Evolutionary conservation across 2,329 filamentous ascomycete genomes (phyloP).

Genomic region (Seiridium cupressi): DNA sequence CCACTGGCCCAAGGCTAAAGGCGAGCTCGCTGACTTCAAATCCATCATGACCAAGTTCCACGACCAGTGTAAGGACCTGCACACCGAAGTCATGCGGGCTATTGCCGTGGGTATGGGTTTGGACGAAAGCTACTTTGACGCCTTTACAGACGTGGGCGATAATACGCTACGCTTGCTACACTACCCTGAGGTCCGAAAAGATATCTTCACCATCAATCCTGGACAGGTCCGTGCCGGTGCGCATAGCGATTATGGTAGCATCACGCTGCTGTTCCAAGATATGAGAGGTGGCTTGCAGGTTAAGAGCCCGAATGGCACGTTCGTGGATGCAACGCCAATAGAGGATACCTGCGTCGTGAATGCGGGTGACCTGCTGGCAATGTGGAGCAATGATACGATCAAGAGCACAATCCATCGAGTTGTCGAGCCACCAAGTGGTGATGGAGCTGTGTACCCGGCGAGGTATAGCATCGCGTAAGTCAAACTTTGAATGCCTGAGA

Average conservation of each 20-base stretch:
- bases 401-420: conserved; percentile 89
- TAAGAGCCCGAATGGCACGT: conserved; percentile 70
- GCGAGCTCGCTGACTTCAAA: conserved; percentile 61
- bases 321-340: conserved; percentile 69
- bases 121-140: conserved; percentile 71
- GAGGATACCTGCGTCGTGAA: conserved; percentile 34
- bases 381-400: conserved; percentile 91
- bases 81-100: conserved; percentile 78
- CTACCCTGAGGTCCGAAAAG: conserved; percentile 67
- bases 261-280: conserved; percentile 64
- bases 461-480: conserved; percentile 81
- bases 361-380: conserved; percentile 65
- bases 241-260: conserved; percentile 67
- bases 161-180: conserved; percentile 74
- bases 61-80: conserved; percentile 68
- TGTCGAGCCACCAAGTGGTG: conserved; percentile 72
- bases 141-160: conserved; percentile 66
- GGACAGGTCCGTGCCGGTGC: conserved; percentile 74
- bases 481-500: neutral
- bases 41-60: conserved; percentile 74
- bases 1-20: conserved; percentile 64
- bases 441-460: conserved; percentile 62
- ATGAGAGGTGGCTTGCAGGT: conserved; percentile 54
- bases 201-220: conserved; percentile 64
- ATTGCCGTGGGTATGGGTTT: conserved; percentile 81